Evolutionary conservation across 2,329 filamentous ascomycete genomes (phyloP).

Genomic region (Chaetomium olivaceum): DNA sequence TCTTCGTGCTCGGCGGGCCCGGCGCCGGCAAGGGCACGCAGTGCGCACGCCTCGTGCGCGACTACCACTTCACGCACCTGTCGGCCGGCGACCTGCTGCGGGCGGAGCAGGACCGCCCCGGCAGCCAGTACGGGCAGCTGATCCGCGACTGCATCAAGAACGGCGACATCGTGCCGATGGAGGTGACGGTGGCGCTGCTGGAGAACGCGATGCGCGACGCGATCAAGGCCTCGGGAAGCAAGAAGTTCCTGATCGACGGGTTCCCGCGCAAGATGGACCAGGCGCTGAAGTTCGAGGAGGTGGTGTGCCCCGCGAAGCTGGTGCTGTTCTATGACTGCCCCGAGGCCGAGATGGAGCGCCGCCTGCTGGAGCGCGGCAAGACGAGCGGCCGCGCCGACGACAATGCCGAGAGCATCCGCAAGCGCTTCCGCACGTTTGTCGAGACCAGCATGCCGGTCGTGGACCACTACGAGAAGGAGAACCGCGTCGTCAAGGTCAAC

Average conservation of each 20-base stretch:
- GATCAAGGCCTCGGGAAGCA: constrained; percentile 47
- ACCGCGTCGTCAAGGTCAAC: constrained; percentile 76
- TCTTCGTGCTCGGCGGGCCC: constrained; percentile 95
- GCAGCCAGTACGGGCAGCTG: constrained; percentile 85
- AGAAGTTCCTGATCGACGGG: constrained; percentile 75
- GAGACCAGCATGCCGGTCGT: constrained; percentile 99
- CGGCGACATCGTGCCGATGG: constrained; percentile 97
- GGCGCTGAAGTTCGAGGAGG: constrained; percentile 87
- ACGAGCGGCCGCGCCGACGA: constrained; percentile 90
- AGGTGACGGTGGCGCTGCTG: constrained; percentile 89
- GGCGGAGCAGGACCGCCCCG: constrained; percentile 85
- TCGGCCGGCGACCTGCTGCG: constrained; percentile 91
- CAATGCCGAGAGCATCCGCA: constrained; percentile 92
- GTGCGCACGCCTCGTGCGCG: constrained; percentile 80
- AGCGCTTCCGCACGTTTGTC: constrained; percentile 90
- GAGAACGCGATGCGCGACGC: constrained; percentile 86
- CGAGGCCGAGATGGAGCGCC: constrained; percentile 81
- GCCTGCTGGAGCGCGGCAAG: constrained; percentile 85
- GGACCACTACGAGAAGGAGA: constrained; percentile 74
- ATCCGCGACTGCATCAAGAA: constrained; percentile 94
- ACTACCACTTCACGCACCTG: constrained; percentile 91
- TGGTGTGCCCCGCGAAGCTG: constrained; percentile 78
- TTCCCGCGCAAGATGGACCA: constrained; percentile 98
- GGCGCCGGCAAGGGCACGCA: constrained; percentile 97
- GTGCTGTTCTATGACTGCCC: constrained; percentile 95